phyloP scores from a whole-genome alignment of 106 monocot species.

The Apostasia ramifera region DNA sequence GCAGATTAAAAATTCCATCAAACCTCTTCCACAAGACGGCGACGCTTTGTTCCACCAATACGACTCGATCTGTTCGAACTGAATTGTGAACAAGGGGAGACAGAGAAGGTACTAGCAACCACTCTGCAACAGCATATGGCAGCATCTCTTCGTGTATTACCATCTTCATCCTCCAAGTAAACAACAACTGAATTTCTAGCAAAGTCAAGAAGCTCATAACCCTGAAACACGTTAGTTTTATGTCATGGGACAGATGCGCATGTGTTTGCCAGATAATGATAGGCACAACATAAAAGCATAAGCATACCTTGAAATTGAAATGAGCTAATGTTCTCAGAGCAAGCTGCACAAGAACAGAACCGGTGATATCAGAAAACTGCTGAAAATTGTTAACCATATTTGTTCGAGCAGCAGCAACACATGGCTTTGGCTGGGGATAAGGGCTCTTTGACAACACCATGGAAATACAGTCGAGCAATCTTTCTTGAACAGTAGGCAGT shows the following conservation, averaged over 20 bases:
- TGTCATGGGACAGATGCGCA: background rate
- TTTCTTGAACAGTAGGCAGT: conserved; percentile 79
- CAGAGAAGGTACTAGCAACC: conserved; percentile 68
- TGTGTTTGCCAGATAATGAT: background rate
- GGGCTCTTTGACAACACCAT: conserved; percentile 59
- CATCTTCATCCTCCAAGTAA: conserved; percentile 97
- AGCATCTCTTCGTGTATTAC: conserved; percentile 82
- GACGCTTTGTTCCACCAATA: conserved; percentile 60
- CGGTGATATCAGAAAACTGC: conserved; percentile 56
- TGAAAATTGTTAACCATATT: conserved; percentile 31
- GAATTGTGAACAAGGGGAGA: conserved; percentile 36
- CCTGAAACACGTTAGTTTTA: conserved; percentile 37
- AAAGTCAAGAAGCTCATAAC: conserved; percentile 90
- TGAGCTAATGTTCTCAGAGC: conserved; percentile 76
- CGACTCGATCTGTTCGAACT: conserved; percentile 64
- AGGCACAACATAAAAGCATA: conserved; percentile 1
- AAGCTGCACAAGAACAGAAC: conserved; percentile 72
- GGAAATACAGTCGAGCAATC: conserved; percentile 80
- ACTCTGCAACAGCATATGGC: conserved; percentile 92
- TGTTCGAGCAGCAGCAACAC: conserved; percentile 25
- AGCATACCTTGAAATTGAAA: conserved; percentile 88
- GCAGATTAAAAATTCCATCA: conserved; percentile 7
- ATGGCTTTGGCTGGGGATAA: conserved; percentile 40
- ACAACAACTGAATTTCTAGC: conserved; percentile 81
- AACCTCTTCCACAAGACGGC: conserved; percentile 94